Percentiles rank a stretch among this genome's conserved stretches.
These are phyloP conservation scores for Coemansia sp. DNA, from an alignment of 192 early-diverging fungal species.

Conservation along the genomic window DNA sequence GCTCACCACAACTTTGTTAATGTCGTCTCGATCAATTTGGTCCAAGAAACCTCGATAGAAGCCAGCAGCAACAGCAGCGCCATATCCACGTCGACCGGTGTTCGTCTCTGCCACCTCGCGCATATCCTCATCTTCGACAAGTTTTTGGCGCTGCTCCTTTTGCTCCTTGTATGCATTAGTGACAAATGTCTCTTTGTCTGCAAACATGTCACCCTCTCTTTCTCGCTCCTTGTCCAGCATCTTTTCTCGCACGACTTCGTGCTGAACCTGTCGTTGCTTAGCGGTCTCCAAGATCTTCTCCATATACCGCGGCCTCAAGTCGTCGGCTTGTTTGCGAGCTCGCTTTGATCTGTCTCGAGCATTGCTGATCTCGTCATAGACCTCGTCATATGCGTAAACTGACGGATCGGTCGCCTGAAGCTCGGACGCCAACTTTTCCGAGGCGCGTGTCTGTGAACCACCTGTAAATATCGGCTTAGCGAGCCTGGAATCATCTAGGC, in stretches of 20 bases:
- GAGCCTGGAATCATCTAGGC: background rate
- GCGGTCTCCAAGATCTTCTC: slow-evolving; percentile 48
- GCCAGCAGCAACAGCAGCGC: slow-evolving; percentile 8
- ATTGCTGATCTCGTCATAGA: slow-evolving; percentile 33
- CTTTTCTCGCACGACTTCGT: slow-evolving; percentile 38
- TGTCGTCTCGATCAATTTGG: slow-evolving; percentile 67
- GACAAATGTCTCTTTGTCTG: slow-evolving; percentile 50
- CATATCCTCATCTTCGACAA: slow-evolving; percentile 40
- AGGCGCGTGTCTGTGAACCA: slow-evolving; percentile 17
- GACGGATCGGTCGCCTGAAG: slow-evolving; percentile 30
- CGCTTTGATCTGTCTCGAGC: slow-evolving; percentile 21
- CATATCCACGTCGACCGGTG: background rate
- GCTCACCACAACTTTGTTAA: slow-evolving; percentile 62
- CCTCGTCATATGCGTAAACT: slow-evolving; percentile 48
- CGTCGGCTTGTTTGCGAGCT: slow-evolving; percentile 11
- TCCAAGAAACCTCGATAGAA: slow-evolving; percentile 35
- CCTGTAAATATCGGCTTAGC: background rate
- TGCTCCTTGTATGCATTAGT: slow-evolving; percentile 44
- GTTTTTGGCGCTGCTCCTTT: slow-evolving; percentile 38
- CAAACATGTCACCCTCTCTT: slow-evolving; percentile 39
- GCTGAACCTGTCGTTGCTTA: slow-evolving; percentile 43
- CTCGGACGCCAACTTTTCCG: slow-evolving; percentile 25
- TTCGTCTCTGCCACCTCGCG: slow-evolving; percentile 14
- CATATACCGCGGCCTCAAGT: slow-evolving; percentile 50
- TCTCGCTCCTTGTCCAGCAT: slow-evolving; percentile 46